Percentiles rank a stretch among this genome's conserved stretches.
Evolutionary conservation across 257 asterid genomes (phyloP).

Genomic region (Fraxinus anomala): DNA sequence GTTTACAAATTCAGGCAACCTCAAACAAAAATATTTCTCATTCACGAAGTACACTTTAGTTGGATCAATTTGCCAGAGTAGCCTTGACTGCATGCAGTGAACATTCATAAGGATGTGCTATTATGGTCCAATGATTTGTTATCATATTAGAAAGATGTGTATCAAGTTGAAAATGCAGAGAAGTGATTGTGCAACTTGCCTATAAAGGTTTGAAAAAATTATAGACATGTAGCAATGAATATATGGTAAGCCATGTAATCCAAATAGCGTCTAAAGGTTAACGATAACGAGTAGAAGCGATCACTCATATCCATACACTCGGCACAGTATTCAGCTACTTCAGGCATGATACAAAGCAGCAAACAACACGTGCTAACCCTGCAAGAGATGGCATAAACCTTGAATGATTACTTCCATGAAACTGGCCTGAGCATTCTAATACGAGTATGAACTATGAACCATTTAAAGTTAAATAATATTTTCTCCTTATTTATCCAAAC

Average conservation of each 20-base stretch:
- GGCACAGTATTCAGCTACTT: not conserved
- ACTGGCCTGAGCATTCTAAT: not conserved
- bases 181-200: not conserved
- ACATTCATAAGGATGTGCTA: no score
- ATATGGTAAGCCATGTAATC: not conserved
- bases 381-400: not conserved
- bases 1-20: no score
- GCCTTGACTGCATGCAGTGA: no score
- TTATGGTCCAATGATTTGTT: no score
- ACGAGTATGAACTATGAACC: no score
- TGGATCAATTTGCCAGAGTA: no score
- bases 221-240: not conserved
- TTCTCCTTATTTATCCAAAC: not conserved
- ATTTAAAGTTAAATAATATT: no score
- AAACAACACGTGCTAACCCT: not conserved
- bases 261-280: not conserved
- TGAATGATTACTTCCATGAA: no score
- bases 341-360: not conserved
- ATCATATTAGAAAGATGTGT: no score
- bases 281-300: not conserved
- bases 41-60: no score
- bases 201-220: not conserved
- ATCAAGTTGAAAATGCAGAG: not conserved
- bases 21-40: no score
- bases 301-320: no score